Conservation (phyloP, 2,329 filamentous ascomycete genomes). For the Stachybotrys chlorohalonatus region DNA sequence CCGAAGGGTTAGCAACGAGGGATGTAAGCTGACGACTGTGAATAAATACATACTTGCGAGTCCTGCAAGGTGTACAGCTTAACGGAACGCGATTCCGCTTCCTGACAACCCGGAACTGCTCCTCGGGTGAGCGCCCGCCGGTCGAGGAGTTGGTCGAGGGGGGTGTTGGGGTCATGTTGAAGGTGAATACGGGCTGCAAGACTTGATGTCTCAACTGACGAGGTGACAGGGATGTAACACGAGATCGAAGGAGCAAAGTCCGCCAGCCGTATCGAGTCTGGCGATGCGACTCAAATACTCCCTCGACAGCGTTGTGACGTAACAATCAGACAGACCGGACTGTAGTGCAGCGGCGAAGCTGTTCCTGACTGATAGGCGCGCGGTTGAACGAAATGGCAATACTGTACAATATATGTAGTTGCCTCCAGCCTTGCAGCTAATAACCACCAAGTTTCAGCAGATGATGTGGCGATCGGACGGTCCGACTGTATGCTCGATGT, state of each 20-base stretch:
- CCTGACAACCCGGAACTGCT: constrained; percentile 78
- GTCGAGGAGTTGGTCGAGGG: constrained; percentile 71
- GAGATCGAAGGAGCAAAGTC: not conserved
- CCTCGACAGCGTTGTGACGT: not conserved
- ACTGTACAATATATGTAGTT: no score
- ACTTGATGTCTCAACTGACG: constrained; percentile 11
- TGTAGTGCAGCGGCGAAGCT: not conserved
- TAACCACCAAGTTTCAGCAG: not conserved
- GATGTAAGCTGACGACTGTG: not conserved
- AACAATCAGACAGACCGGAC: not conserved
- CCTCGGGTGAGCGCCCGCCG: constrained; percentile 70
- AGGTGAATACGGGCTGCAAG: constrained; percentile 10
- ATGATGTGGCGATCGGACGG: not conserved
- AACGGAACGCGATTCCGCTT: constrained; percentile 88
- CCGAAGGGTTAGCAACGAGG: constrained; percentile 10
- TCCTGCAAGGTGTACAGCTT: constrained; percentile 84
- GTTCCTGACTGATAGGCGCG: not conserved
- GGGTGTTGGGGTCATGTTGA: constrained; percentile 64
- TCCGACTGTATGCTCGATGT: not conserved
- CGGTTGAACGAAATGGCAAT: no score
- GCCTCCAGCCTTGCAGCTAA: not conserved
- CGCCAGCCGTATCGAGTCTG: not conserved
- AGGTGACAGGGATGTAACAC: constrained; percentile 2
- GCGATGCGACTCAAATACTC: not conserved
- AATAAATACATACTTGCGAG: constrained; percentile 66